Evolutionary conservation across 805 yeast genomes (phyloP).

Genomic region (Ogataea allantospora): DNA sequence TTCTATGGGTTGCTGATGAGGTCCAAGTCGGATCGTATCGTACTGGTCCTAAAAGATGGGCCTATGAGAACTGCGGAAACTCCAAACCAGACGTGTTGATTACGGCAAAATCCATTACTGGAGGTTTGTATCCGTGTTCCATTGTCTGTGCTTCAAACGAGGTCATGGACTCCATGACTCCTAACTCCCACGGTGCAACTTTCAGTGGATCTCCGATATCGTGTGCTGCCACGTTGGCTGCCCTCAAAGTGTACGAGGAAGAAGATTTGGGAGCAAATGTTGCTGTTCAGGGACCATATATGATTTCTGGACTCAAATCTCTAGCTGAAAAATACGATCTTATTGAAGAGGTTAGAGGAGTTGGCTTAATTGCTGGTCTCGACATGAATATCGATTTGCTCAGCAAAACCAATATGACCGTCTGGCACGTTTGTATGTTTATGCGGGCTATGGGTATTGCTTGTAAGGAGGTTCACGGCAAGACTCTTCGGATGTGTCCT

Average conservation of each 20-base stretch:
- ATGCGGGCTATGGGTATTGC: constrained; percentile 29
- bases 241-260: constrained; percentile 28
- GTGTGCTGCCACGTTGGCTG: constrained; percentile 28
- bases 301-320: constrained; percentile 20
- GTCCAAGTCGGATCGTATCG: constrained; percentile 38
- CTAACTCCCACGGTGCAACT: constrained; percentile 32
- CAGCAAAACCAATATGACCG: constrained; percentile 13
- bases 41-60: constrained; percentile 36
- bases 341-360: constrained; percentile 25
- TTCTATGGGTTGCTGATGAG: constrained; percentile 37
- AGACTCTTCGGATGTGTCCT: constrained; percentile 25
- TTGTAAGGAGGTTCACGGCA: constrained; percentile 26
- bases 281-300: constrained; percentile 18
- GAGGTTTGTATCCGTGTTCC: constrained; percentile 30
- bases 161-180: constrained; percentile 27
- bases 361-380: constrained; percentile 26
- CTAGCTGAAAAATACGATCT: constrained; percentile 18
- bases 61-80: constrained; percentile 33
- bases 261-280: constrained; percentile 26
- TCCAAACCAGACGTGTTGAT: constrained; percentile 29
- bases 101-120: constrained; percentile 31
- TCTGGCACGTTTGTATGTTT: constrained; percentile 29
- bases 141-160: constrained; percentile 24
- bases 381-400: constrained; percentile 22
- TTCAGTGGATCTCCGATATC: constrained; percentile 30